Conservation (phyloP, 129 eudicot species). For the Solidago caesia region DNA sequence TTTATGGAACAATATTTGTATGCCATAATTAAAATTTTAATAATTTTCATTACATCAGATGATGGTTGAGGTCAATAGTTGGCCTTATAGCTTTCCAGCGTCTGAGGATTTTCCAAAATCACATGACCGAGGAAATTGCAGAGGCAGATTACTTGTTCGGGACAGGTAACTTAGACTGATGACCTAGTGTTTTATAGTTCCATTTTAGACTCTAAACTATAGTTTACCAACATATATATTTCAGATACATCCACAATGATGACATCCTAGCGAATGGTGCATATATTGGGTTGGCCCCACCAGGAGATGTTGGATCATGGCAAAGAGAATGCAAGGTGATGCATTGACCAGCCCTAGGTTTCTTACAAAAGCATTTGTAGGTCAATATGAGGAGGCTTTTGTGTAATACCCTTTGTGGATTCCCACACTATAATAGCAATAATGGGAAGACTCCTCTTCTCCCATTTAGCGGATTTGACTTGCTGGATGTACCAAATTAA, state of each 20-base stretch:
- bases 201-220: background rate
- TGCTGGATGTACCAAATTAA: too few relatives aligned
- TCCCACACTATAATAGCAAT: too few relatives aligned
- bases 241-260: slow-evolving; percentile 36
- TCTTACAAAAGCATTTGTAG: background rate
- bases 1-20: background rate
- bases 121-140: slow-evolving; percentile 46
- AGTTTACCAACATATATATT: background rate
- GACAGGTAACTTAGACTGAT: slow-evolving; percentile 37
- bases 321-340: slow-evolving; percentile 54
- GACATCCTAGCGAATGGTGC: slow-evolving; percentile 47
- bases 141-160: slow-evolving; percentile 52
- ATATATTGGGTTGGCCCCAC: slow-evolving; percentile 57
- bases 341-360: background rate
- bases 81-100: slow-evolving; percentile 65
- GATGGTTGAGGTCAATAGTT: slow-evolving; percentile 44
- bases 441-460: background rate
- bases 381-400: too few relatives aligned
- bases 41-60: slow-evolving; percentile 28
- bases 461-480: too few relatives aligned
- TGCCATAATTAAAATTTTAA: background rate
- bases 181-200: background rate
- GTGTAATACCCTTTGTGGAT: too few relatives aligned
- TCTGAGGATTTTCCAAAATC: slow-evolving; percentile 48
- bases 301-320: slow-evolving; percentile 62